Conservation (phyloP, 176 grass and related monocot genomes). For the Phyllostachys edulis region DNA sequence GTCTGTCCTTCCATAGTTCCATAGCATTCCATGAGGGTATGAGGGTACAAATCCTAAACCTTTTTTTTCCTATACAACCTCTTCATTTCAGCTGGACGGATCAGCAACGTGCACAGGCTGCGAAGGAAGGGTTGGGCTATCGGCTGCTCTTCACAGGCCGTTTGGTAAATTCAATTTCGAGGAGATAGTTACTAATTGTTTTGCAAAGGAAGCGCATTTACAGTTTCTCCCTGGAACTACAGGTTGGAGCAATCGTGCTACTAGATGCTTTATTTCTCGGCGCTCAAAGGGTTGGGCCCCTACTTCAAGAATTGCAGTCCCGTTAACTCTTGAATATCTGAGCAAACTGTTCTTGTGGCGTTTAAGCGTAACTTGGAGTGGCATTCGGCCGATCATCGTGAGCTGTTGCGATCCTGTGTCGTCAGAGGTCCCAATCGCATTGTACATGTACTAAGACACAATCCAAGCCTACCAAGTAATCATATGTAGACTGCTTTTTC, state of each 20-base stretch:
- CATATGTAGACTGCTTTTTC: background rate
- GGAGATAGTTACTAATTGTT: background rate
- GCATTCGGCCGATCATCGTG: background rate
- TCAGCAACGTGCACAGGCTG: conserved; percentile 73
- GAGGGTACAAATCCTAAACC: background rate
- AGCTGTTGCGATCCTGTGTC: background rate
- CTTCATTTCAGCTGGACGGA: conserved; percentile 76
- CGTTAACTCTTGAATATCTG: conserved; percentile 10
- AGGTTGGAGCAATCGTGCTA: conserved; percentile 75
- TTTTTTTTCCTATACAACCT: background rate
- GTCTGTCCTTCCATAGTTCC: background rate
- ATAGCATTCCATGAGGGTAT: background rate
- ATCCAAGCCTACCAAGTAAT: background rate
- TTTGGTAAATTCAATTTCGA: conserved; percentile 55
- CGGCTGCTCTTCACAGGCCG: conserved; percentile 83
- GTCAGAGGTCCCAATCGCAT: background rate
- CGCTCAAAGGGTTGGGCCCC: conserved; percentile 74
- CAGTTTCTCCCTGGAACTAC: conserved; percentile 14
- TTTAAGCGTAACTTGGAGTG: background rate
- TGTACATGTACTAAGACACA: background rate
- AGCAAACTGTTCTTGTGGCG: background rate
- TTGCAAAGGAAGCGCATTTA: background rate
- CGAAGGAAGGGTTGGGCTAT: conserved; percentile 78
- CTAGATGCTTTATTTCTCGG: conserved; percentile 74
- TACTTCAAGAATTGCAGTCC: conserved; percentile 64